phyloP scores from a whole-genome alignment of 2,329 filamentous ascomycete genomes.

The Endoconidiophora laricicola region DNA sequence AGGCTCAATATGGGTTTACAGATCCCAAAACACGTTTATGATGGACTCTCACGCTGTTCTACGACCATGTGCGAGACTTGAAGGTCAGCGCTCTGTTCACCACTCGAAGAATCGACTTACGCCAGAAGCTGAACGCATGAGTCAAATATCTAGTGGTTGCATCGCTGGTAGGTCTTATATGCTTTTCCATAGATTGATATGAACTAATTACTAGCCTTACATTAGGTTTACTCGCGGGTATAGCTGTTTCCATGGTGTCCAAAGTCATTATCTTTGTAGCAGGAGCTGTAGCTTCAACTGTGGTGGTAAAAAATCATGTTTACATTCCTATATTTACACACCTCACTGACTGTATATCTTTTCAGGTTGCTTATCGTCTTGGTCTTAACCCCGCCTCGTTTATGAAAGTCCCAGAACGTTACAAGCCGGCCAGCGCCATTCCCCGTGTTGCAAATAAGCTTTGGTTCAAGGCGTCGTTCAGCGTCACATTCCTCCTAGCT shows the following conservation, averaged over 20 bases:
- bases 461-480: conserved; percentile 54
- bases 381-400: conserved; percentile 26
- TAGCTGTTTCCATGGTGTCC: conserved; percentile 54
- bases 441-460: conserved; percentile 23
- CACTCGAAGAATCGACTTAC: neutral
- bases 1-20: neutral
- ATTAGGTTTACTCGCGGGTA: conserved; percentile 43
- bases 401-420: conserved; percentile 16
- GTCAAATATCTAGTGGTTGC: conserved; percentile 38
- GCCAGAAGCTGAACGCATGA: conserved; percentile 9
- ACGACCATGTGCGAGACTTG: neutral
- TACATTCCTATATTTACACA: neutral
- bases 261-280: conserved; percentile 51
- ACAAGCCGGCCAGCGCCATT: conserved; percentile 7
- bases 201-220: conserved; percentile 1
- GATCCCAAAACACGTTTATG: neutral
- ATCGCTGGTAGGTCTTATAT: conserved; percentile 27
- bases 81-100: neutral
- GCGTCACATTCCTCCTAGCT: conserved; percentile 55
- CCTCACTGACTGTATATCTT: conserved; percentile 3
- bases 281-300: conserved; percentile 43
- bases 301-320: conserved; percentile 33
- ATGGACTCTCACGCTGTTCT: conserved; percentile 3
- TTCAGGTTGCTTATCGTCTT: conserved; percentile 27
- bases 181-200: neutral